phyloP scores from a whole-genome alignment of 1,139 yeast genomes.

The Spencermartinsiella ligniputridi region DNA sequence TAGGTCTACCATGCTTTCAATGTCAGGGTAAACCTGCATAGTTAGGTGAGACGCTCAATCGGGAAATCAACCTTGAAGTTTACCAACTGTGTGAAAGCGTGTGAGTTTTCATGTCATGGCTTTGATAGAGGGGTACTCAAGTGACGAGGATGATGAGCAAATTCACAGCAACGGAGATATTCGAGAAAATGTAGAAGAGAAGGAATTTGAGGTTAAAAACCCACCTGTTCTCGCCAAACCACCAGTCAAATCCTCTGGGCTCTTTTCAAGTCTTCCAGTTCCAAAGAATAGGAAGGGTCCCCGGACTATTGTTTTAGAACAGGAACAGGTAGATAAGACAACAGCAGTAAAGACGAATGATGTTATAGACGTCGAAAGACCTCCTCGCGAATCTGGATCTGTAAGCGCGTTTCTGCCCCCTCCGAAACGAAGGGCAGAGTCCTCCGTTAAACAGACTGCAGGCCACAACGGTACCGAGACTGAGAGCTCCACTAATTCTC shows the following conservation, averaged over 20 bases:
- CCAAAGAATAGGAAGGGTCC: constrained; percentile 1
- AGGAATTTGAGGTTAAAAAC: background rate
- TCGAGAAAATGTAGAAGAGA: background rate
- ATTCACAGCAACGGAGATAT: background rate
- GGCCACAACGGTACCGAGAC: background rate
- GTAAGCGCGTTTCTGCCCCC: background rate
- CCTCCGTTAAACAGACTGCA: background rate
- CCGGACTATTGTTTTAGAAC: background rate
- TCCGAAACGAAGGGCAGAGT: background rate
- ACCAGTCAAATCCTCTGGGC: background rate
- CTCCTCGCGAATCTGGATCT: background rate
- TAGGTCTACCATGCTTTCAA: no score
- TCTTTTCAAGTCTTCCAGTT: background rate
- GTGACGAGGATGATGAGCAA: constrained; percentile 8
- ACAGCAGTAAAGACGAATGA: background rate
- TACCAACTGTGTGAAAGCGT: background rate
- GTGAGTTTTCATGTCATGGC: background rate
- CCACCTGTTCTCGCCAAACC: no score
- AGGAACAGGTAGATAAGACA: background rate
- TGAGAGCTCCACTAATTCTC: background rate
- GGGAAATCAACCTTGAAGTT: background rate
- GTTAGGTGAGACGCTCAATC: background rate
- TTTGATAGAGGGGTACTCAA: constrained; percentile 6
- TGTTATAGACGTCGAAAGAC: background rate
- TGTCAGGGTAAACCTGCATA: no score